phyloP scores from a whole-genome alignment of 495 filamentous ascomycete genomes.

The Cairneyella variabilis region DNA sequence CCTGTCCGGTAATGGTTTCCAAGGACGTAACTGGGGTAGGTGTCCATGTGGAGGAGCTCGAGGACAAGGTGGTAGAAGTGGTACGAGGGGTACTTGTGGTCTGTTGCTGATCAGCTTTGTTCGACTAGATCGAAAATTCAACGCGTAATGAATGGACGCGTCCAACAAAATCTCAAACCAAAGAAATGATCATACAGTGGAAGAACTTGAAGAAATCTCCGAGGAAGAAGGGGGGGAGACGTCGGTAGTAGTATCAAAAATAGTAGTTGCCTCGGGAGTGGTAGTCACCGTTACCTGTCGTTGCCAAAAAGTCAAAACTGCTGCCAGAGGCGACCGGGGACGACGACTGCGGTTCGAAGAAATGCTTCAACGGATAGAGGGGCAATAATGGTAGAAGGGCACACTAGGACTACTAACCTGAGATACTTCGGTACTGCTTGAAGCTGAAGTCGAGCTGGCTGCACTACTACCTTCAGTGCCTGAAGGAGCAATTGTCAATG shows the following conservation, averaged over 20 bases:
- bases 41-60: constrained; percentile 29
- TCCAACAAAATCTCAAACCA: no score
- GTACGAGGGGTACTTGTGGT: constrained; percentile 7
- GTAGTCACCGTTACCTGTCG: constrained; percentile 30
- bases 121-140: no score
- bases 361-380: neutral
- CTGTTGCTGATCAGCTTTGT: neutral
- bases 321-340: constrained; percentile 20
- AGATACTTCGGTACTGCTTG: constrained; percentile 8
- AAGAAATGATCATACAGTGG: constrained; percentile 20
- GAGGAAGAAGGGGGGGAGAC: constrained; percentile 8
- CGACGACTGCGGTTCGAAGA: constrained; percentile 1
- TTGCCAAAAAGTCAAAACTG: constrained; percentile 23
- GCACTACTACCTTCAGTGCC: constrained; percentile 40
- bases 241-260: constrained; percentile 5
- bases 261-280: constrained; percentile 22
- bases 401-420: constrained; percentile 16
- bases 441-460: neutral
- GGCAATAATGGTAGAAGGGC: neutral
- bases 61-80: constrained; percentile 7
- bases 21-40: constrained; percentile 41
- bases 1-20: constrained; percentile 41
- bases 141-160: no score
- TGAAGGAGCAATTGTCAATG: constrained; percentile 38
- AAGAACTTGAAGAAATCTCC: constrained; percentile 18